Conservation (phyloP, 83 land plant genomes). For the Diphasiastrum complanatum region DNA sequence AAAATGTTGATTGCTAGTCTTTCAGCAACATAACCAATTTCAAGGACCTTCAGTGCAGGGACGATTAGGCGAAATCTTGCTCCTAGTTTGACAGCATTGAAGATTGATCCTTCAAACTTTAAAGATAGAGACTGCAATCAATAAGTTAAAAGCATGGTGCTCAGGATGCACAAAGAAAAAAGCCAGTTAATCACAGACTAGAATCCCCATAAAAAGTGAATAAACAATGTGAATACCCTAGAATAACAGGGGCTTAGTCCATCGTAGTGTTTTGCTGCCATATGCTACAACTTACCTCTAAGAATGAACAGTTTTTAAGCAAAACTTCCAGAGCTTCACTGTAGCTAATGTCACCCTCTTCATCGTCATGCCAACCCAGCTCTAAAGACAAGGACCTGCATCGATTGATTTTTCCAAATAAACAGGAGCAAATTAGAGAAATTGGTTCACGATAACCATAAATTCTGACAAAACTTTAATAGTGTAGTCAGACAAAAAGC, state of each 20-base stretch:
- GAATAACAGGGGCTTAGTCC: not conserved
- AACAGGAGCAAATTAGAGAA: no score
- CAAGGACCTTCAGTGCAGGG: constrained; percentile 46
- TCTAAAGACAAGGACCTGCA: constrained; percentile 35
- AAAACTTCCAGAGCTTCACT: constrained; percentile 11
- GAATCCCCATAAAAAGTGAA: not conserved
- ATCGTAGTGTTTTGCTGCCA: no score
- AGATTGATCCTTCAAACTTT: constrained; percentile 29
- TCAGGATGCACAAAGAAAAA: constrained; percentile 5
- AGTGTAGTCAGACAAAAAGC: no score
- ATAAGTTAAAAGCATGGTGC: no score
- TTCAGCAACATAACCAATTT: constrained; percentile 63
- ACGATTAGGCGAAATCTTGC: constrained; percentile 34
- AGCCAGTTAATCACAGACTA: not conserved
- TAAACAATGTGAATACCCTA: not conserved
- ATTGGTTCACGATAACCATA: no score
- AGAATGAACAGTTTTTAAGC: constrained; percentile 20
- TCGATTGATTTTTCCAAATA: no score
- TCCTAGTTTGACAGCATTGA: constrained; percentile 12
- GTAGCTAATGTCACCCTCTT: not conserved
- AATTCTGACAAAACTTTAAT: no score
- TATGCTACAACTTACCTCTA: constrained; percentile 46
- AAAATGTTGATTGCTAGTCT: constrained; percentile 53
- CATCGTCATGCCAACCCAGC: constrained; percentile 9
- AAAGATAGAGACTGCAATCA: constrained; percentile 41